Base-by-base conservation (phyloP, 2,329 filamentous ascomycete genomes). In the Pezicula carpinea region DNA sequence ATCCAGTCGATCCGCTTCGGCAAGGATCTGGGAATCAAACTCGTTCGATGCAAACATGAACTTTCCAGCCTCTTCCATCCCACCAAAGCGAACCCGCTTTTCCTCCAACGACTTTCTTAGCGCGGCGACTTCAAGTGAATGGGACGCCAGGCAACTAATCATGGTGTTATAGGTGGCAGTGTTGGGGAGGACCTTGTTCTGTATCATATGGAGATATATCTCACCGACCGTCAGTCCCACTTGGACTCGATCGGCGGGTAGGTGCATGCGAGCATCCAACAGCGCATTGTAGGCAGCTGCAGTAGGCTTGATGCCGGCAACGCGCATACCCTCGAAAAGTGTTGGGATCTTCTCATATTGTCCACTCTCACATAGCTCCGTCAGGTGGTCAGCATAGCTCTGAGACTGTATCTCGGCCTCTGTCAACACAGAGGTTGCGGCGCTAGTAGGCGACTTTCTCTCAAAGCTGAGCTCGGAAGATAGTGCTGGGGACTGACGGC, bases 121-220 rank as follows among this genome's bases (percentile, higher is more conserved):
- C 23, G 79, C 76, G 18, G 84, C 77, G 6, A 92, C 84, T 62
- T 95, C 87, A 39, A 95, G 75, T 33, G 89, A 90, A 54, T 90
- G 83, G 13, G 82, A 79, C 15, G 91, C 86, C 44, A 99, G 75
- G 33, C 96, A 74, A 48, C 86, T 82, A 46, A 99, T 87, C 15
- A 99, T 74, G 29, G 90, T 90, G 62, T 89, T 83, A 69, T 95
- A 97, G 0, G 92, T 97, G 48, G 87, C 80, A 45, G 83, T 82
- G 64, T 96, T 85, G 6, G 92, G 91, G 17, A 79, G 71, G 19
- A 97, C 84, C 57, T 85, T 85, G 54, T 91, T 86, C 55, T 85
- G 83, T 57, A 96, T 82, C 93, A 99, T 97, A 64, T 97, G 91
- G 14, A 90, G 86, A 66, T 97, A 99, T 44, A 99, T 87, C 70